Percentiles rank a stretch among this genome's conserved stretches.
Evolutionary conservation across 768 basidiomycete species (phyloP).

Genomic region (Russula foetens): DNA sequence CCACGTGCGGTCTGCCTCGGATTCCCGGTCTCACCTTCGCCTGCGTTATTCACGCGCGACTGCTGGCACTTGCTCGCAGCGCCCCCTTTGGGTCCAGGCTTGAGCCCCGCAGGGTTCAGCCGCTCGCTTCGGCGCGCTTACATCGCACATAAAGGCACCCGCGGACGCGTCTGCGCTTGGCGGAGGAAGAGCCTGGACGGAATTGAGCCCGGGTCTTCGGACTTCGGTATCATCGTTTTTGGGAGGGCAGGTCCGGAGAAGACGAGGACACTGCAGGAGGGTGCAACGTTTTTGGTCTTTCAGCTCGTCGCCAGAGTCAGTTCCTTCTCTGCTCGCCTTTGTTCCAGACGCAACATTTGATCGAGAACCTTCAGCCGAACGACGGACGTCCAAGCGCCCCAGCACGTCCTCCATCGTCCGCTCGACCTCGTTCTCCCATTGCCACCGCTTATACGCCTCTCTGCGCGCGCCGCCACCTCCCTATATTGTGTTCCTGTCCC

Average conservation of each 20-base stretch:
- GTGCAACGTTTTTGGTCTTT: conserved; percentile 21
- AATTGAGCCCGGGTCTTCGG: not conserved
- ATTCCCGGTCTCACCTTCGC: not conserved
- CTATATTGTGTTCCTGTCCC: conserved; percentile 24
- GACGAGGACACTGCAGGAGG: not conserved
- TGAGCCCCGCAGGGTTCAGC: conserved; percentile 30
- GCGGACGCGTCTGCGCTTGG: conserved; percentile 43
- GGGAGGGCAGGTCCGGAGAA: not conserved
- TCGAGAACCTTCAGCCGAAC: conserved; percentile 25
- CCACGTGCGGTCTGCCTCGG: conserved; percentile 27
- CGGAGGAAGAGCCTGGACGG: conserved; percentile 33
- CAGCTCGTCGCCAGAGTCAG: conserved; percentile 25
- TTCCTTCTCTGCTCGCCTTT: conserved; percentile 21
- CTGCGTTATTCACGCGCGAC: conserved; percentile 13
- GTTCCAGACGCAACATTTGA: conserved; percentile 22
- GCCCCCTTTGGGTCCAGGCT: conserved; percentile 32
- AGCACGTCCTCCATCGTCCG: conserved; percentile 29
- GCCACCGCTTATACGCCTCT: not conserved
- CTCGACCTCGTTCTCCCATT: not conserved
- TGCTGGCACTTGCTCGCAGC: not conserved
- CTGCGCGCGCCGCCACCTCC: conserved; percentile 3
- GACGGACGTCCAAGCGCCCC: conserved; percentile 30
- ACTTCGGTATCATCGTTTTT: not conserved
- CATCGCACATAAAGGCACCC: conserved; percentile 70
- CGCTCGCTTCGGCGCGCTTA: conserved; percentile 47